Base-by-base conservation (phyloP, 768 basidiomycete species). In the Kwoniella europaea region DNA sequence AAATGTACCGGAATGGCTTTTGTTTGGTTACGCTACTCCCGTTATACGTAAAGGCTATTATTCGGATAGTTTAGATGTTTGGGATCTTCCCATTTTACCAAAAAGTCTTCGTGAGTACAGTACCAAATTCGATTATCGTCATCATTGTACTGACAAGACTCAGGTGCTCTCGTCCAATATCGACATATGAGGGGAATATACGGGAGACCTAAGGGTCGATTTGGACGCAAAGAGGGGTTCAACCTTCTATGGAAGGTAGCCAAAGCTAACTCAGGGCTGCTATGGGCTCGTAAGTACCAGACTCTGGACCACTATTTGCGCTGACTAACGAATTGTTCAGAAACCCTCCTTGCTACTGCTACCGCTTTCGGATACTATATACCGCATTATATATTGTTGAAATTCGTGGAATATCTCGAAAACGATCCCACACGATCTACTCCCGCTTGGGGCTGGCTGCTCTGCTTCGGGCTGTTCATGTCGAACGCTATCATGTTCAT, bases 21-120 rank as follows among this genome's bases (percentile, higher is more conserved):
- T 94, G n/a, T 97, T 97, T 83, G 89, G 89, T 16, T 94, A 93
- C 81, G 92, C 91, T 46, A 94, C 93, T 0, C 90, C 91, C 71
- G 92, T 97, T 15, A 89, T 95, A 66, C 89, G 90, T 88, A 89
- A 94, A 53, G 94, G 93, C 2, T 89, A 92, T 83, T 86, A 86
- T 2, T 86, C 90, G 1, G 86, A 88, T 67, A 90, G 88, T 68
- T 87, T 96, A 57, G 92, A 96, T 74, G 92, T 93, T 22, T 92
- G 90, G 70, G 93, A 97, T 80, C 85, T 97, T 41, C 94, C 94
- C 5, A 89, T 95, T 65, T 87, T 94, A 10, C 88, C 91, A 0
- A 88, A 86, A 0, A 82, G 88, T 75, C 90, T 93, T 88, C 91
- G 94, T 79, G 41, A 72, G 79, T 77, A 1, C 6, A 10, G 18